Percentiles rank a stretch among this genome's conserved stretches.
phyloP scores from a whole-genome alignment of 83 land plant genomes.

The Isoetes engelmannii region DNA sequence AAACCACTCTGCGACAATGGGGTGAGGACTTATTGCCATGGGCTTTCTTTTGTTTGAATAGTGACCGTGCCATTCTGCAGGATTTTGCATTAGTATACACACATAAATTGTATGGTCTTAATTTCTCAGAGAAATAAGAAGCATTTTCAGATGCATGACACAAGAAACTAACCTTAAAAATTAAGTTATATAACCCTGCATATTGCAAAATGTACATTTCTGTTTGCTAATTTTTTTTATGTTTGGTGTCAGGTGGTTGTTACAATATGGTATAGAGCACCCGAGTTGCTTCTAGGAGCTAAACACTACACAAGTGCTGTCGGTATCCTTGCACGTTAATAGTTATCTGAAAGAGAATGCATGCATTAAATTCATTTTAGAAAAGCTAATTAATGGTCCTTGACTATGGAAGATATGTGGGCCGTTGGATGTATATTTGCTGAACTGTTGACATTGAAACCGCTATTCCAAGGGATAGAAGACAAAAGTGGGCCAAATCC shows the following conservation, averaged over 20 bases:
- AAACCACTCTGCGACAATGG: conserved; percentile 90
- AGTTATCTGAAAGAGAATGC: not conserved
- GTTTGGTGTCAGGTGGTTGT: conserved; percentile 62
- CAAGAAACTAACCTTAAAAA: too few species aligned
- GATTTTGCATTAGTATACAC: too few species aligned
- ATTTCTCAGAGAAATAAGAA: too few species aligned
- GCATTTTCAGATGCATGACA: too few species aligned
- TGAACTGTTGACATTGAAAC: conserved; percentile 83
- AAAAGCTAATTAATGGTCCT: conserved; percentile 7
- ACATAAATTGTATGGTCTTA: too few species aligned
- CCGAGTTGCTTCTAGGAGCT: conserved; percentile 92
- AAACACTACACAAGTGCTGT: conserved; percentile 97
- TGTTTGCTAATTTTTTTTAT: not conserved
- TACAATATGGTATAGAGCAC: conserved; percentile 97
- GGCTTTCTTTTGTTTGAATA: too few species aligned
- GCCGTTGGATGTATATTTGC: conserved; percentile 99
- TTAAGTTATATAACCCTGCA: too few species aligned
- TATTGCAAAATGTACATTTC: not conserved
- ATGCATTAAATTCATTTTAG: not conserved
- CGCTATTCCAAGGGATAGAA: conserved; percentile 92
- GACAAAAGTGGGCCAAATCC: conserved; percentile 76
- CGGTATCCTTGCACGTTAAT: conserved; percentile 47
- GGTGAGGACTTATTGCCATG: conserved; percentile 19
- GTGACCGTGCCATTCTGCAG: too few species aligned
- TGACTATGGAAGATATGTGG: conserved; percentile 68